Evolutionary conservation across 2,329 filamentous ascomycete species (phyloP).

Genomic region (Verruconis gallopava): DNA sequence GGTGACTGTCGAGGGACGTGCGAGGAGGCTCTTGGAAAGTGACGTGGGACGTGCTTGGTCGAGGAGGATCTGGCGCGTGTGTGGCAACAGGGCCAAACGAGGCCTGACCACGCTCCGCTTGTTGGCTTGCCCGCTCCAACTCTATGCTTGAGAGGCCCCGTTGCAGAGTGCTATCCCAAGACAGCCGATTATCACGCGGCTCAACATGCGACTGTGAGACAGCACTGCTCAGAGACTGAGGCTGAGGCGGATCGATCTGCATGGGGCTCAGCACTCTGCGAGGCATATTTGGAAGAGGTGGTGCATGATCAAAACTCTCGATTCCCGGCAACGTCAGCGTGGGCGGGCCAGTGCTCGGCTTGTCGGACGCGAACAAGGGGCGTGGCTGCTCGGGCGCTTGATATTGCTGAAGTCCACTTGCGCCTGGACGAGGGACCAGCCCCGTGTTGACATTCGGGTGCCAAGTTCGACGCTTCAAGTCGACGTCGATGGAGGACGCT

Average conservation of each 20-base stretch:
- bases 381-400: constrained; percentile 54
- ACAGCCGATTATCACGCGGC: constrained; percentile 6
- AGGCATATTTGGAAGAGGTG: constrained; percentile 47
- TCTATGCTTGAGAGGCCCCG: constrained; percentile 9
- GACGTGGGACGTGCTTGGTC: neutral
- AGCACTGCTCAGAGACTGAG: constrained; percentile 19
- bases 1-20: constrained; percentile 27
- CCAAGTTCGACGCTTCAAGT: constrained; percentile 74
- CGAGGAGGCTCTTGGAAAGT: constrained; percentile 11
- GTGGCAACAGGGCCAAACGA: neutral
- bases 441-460: constrained; percentile 62
- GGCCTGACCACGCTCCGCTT: constrained; percentile 11
- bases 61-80: neutral
- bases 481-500: constrained; percentile 49
- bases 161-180: constrained; percentile 10
- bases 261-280: constrained; percentile 61
- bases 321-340: constrained; percentile 74
- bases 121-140: constrained; percentile 1
- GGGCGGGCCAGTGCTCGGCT: constrained; percentile 37
- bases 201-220: constrained; percentile 3
- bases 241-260: constrained; percentile 46
- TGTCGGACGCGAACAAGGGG: constrained; percentile 42
- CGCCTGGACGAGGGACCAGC: constrained; percentile 45
- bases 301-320: constrained; percentile 75
- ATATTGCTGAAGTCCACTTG: constrained; percentile 63